Conservation (phyloP, 2,329 filamentous ascomycete genomes). For the Trichoderma harzianum region DNA sequence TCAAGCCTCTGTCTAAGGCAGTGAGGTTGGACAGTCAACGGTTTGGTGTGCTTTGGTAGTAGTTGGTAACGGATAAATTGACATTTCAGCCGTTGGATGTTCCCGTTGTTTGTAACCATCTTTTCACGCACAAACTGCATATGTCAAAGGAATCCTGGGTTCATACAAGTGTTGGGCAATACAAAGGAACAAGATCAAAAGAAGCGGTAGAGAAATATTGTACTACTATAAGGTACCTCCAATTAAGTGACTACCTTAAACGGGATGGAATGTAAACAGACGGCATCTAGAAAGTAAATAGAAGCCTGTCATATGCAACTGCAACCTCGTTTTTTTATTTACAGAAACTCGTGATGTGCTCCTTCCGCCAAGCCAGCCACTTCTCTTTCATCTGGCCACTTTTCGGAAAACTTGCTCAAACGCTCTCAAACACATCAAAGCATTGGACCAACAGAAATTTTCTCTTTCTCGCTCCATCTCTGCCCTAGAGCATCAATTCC, state of each 20-base stretch:
- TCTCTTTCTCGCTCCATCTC: neutral
- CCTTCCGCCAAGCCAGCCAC: neutral
- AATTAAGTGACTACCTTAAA: neutral
- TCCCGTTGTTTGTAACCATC: neutral
- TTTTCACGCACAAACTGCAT: neutral
- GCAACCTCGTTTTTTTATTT: neutral
- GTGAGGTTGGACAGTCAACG: neutral
- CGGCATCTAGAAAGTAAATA: neutral
- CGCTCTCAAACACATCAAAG: conserved; percentile 10
- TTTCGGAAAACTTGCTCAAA: conserved; percentile 22
- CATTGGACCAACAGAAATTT: neutral
- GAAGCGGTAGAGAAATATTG: neutral
- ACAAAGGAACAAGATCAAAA: neutral
- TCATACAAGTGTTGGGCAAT: neutral
- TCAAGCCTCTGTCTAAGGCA: neutral
- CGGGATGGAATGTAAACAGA: neutral
- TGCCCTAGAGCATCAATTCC: neutral
- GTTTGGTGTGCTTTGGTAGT: neutral
- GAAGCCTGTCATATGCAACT: neutral
- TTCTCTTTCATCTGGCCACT: neutral
- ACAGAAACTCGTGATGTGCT: neutral
- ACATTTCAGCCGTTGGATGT: neutral
- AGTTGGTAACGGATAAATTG: neutral
- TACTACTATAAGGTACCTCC: neutral
- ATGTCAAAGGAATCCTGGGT: neutral